Percentiles rank a stretch among this genome's conserved stretches.
Conservation (phyloP, 75 land plant species). For the Cunninghamia lanceolata region DNA sequence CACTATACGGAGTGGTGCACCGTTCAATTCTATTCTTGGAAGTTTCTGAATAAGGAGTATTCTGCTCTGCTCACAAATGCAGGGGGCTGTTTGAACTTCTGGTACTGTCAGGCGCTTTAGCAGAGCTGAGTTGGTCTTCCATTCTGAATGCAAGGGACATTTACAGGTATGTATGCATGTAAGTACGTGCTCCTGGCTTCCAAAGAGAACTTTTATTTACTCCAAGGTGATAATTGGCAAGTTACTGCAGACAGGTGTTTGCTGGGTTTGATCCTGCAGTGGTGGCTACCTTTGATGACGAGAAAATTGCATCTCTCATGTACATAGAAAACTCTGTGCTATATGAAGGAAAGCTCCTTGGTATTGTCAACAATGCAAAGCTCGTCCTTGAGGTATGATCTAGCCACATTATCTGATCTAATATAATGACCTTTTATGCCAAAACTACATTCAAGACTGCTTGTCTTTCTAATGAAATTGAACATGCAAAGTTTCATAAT, state of each 20-base stretch:
- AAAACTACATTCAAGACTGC: neutral
- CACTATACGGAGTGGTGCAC: neutral
- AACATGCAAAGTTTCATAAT: neutral
- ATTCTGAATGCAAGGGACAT: conserved; percentile 62
- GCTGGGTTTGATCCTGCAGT: conserved; percentile 66
- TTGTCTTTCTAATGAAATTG: neutral
- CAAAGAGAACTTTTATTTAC: neutral
- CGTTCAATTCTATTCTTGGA: neutral
- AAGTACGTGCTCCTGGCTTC: neutral
- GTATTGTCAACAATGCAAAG: conserved; percentile 75
- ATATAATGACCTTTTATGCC: neutral
- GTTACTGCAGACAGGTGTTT: conserved; percentile 64
- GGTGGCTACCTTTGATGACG: conserved; percentile 75
- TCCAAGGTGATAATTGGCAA: neutral
- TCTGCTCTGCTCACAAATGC: conserved; percentile 18
- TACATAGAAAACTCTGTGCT: conserved; percentile 39
- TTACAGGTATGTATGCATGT: conserved; percentile 48
- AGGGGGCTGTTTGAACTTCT: conserved; percentile 87
- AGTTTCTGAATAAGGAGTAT: neutral
- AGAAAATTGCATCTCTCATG: conserved; percentile 48
- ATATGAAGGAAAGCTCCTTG: conserved; percentile 66
- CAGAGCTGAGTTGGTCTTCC: conserved; percentile 77
- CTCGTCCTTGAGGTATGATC: conserved; percentile 59
- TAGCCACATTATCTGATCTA: neutral
- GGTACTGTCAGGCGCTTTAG: conserved; percentile 68